Evolutionary conservation across 108 stramenopile species (phyloP).

Genomic region (Skeletonema tropicum): DNA sequence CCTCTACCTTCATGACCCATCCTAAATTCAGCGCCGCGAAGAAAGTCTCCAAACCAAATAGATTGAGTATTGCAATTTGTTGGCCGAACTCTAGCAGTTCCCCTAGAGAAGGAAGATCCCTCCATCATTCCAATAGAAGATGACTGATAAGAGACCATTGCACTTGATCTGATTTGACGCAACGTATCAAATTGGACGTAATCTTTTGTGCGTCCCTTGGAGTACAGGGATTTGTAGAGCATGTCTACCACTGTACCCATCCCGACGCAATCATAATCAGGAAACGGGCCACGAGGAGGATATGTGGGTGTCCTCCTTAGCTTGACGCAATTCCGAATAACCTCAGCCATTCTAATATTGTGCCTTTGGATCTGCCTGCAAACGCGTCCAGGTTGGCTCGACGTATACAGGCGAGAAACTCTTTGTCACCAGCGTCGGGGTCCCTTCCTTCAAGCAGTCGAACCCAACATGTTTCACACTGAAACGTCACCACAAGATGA

Average conservation of each 20-base stretch:
- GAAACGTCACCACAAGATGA: constrained; percentile 42
- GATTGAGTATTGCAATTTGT: constrained; percentile 19
- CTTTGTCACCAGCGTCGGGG: background rate
- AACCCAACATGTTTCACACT: constrained; percentile 59
- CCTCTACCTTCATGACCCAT: constrained; percentile 19
- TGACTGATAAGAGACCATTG: constrained; percentile 5
- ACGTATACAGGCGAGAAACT: constrained; percentile 22
- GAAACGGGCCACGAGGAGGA: constrained; percentile 24
- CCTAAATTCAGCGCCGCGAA: background rate
- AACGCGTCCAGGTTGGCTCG: constrained; percentile 59
- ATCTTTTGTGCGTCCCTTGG: constrained; percentile 13
- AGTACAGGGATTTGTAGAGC: constrained; percentile 16
- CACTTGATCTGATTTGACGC: constrained; percentile 15
- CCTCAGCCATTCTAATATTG: background rate
- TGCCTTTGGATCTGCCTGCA: background rate
- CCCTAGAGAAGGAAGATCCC: constrained; percentile 12
- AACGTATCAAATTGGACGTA: constrained; percentile 31
- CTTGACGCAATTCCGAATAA: background rate
- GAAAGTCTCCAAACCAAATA: constrained; percentile 10
- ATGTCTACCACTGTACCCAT: constrained; percentile 42
- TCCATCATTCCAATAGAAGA: constrained; percentile 16
- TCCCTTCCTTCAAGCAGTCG: constrained; percentile 15
- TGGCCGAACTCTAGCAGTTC: background rate
- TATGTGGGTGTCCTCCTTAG: constrained; percentile 14
- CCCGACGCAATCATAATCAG: constrained; percentile 28